Percentiles rank a stretch among this genome's conserved stretches.
These are phyloP conservation scores for Gyromitra esculenta DNA, from an alignment of 2,329 filamentous ascomycete species.

Conservation along the genomic window DNA sequence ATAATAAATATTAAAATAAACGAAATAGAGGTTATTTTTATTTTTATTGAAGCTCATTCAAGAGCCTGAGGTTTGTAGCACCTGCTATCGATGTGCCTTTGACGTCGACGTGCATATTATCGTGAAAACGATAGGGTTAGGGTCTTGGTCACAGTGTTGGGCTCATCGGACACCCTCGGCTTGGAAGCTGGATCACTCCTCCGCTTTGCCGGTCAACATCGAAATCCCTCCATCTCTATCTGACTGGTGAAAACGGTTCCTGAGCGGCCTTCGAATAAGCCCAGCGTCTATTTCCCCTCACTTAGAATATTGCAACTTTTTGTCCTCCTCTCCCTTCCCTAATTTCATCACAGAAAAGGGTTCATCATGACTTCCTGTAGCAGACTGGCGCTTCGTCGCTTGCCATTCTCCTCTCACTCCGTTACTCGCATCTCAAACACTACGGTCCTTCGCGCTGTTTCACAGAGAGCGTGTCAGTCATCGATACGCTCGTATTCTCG, in stretches of 20 bases:
- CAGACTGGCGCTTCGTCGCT: constrained; percentile 52
- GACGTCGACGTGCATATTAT: constrained; percentile 34
- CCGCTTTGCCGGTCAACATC: constrained; percentile 40
- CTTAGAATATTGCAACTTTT: constrained; percentile 14
- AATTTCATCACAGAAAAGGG: not conserved
- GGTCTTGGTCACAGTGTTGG: not conserved
- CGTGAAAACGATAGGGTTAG: constrained; percentile 2
- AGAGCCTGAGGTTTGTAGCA: not conserved
- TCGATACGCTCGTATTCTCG: constrained; percentile 48
- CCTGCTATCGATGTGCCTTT: constrained; percentile 18
- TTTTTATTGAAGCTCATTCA: not conserved
- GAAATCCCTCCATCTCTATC: constrained; percentile 15
- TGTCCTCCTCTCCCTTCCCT: constrained; percentile 1
- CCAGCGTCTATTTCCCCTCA: not conserved
- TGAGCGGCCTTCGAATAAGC: constrained; percentile 9
- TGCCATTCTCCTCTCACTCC: constrained; percentile 31
- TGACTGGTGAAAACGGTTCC: constrained; percentile 28
- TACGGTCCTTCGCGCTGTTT: constrained; percentile 28
- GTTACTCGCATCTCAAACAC: constrained; percentile 23
- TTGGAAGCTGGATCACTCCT: constrained; percentile 34
- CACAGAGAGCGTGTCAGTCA: constrained; percentile 17
- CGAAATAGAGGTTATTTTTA: not conserved
- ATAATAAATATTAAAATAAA: not conserved
- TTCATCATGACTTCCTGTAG: constrained; percentile 44
- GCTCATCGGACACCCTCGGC: constrained; percentile 27